phyloP scores from a whole-genome alignment of 495 filamentous ascomycete species.

The Polyplosphaeria fusca region DNA sequence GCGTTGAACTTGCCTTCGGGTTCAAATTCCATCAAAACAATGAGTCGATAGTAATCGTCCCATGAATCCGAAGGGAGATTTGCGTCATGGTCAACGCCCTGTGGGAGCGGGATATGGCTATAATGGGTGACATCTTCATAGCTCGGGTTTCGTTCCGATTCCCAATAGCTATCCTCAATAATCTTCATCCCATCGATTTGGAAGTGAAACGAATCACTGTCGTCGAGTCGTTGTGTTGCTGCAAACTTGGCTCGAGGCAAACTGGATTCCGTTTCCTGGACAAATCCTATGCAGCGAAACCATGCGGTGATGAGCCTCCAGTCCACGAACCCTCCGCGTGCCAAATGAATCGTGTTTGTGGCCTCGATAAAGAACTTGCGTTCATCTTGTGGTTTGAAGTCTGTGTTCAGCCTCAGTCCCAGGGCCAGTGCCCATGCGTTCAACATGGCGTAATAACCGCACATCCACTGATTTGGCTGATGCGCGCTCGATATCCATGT shows the following conservation, averaged over 20 bases:
- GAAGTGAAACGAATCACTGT: not conserved
- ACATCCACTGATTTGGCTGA: too few species aligned
- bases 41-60: too few species aligned
- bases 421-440: constrained; percentile 7
- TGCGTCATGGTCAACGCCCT: not conserved
- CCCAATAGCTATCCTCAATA: not conserved
- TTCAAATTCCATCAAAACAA: too few species aligned
- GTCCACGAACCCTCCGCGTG: not conserved
- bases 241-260: not conserved
- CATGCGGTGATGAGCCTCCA: constrained; percentile 3
- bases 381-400: not conserved
- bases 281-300: constrained; percentile 2
- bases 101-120: not conserved
- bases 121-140: not conserved
- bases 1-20: too few species aligned
- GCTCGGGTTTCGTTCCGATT: not conserved
- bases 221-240: not conserved
- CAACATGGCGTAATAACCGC: not conserved
- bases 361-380: not conserved
- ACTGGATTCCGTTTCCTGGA: not conserved
- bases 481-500: not conserved
- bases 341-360: not conserved
- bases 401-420: not conserved
- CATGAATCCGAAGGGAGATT: not conserved
- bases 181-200: not conserved